Conservation (phyloP, 768 basidiomycete species). For the Coprinopsis marcescibilis region DNA sequence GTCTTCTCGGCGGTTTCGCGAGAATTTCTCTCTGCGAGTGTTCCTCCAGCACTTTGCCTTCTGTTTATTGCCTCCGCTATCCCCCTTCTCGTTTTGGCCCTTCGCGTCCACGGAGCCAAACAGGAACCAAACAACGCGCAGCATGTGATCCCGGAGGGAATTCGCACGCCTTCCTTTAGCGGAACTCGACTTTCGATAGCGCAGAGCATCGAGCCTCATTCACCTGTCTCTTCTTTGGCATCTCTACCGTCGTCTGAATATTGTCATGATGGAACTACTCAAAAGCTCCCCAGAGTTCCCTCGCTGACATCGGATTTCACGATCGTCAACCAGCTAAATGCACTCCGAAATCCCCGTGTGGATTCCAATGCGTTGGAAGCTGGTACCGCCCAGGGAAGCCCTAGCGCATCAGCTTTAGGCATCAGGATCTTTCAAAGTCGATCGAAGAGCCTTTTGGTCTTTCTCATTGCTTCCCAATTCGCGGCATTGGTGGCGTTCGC, state of each 20-base stretch:
- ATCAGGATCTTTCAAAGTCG: conserved; percentile 8
- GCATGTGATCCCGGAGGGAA: conserved; percentile 4
- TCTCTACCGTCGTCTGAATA: conserved; percentile 1
- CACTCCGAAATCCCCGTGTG: not conserved
- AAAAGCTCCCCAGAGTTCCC: conserved; percentile 5
- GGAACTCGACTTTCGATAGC: conserved; percentile 4
- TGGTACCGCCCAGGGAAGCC: not conserved
- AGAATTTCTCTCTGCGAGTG: not conserved
- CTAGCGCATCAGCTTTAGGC: not conserved
- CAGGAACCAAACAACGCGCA: conserved; percentile 5
- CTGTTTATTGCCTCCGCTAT: conserved; percentile 4
- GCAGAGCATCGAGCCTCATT: not conserved
- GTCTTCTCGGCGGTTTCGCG: not conserved
- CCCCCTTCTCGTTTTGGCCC: conserved; percentile 5
- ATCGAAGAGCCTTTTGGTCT: conserved; percentile 14
- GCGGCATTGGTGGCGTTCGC: conserved; percentile 14
- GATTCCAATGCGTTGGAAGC: conserved; percentile 3
- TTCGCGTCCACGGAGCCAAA: conserved; percentile 9
- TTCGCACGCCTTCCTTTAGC: conserved; percentile 12
- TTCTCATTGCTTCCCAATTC: conserved; percentile 16
- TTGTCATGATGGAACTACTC: no score
- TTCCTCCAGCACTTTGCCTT: conserved; percentile 8
- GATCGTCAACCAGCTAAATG: conserved; percentile 7
- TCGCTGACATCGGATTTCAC: conserved; percentile 7
- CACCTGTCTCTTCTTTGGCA: not conserved